Evolutionary conservation across 345 rosid genomes (phyloP).

Genomic region (Odontarrhena argentea): DNA sequence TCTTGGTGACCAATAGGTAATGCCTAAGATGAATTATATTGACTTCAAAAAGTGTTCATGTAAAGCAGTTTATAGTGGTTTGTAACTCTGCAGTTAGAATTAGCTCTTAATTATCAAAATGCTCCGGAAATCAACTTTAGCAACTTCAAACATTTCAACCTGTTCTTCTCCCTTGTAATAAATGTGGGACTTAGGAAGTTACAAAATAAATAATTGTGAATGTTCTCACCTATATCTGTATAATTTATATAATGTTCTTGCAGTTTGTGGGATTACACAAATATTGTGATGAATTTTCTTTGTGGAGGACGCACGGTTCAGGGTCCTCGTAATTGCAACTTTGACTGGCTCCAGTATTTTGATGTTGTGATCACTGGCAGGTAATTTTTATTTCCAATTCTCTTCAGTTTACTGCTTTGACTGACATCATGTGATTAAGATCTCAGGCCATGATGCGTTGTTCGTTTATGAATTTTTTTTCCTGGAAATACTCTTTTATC

Average conservation of each 20-base stretch:
- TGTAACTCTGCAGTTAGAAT: neutral
- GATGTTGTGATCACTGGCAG: constrained; percentile 97
- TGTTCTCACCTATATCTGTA: neutral
- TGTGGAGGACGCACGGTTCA: constrained; percentile 53
- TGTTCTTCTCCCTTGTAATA: neutral
- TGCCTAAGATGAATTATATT: neutral
- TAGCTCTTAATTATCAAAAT: neutral
- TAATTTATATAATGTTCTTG: constrained; percentile 33
- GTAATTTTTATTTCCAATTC: constrained; percentile 41
- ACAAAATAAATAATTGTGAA: constrained; percentile 4
- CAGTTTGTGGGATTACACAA: constrained; percentile 99
- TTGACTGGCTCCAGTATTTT: constrained; percentile 91
- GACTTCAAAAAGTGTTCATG: neutral
- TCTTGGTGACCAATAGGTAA: constrained; percentile 98
- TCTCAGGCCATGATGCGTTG: neutral
- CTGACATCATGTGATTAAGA: neutral
- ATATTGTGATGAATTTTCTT: constrained; percentile 93
- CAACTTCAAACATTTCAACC: constrained; percentile 11
- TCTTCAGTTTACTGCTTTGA: constrained; percentile 22
- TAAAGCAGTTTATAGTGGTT: constrained; percentile 11
- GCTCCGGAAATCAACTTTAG: neutral
- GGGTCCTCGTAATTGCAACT: constrained; percentile 54
- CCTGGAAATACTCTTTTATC: neutral
- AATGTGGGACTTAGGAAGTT: neutral
- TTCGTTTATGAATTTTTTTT: neutral